Base-by-base conservation (phyloP, 192 early-diverging fungal genomes). In the Piromyces finnis region DNA sequence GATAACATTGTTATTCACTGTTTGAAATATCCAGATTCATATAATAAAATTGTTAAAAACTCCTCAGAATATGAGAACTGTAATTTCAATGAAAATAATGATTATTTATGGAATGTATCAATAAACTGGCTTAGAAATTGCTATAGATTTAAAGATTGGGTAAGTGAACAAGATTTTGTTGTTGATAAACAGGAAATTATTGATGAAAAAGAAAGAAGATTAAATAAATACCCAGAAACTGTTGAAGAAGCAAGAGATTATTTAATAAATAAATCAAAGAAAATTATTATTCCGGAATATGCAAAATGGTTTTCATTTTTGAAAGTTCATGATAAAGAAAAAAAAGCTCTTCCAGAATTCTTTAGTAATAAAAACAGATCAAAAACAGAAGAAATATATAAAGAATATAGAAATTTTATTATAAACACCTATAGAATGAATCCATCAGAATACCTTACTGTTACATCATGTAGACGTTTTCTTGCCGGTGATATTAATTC, bases 401-500 rank as follows among this genome's bases (percentile, higher is more conserved):
- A 93, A 84, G 96, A 90, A 81, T 95, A 95, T 84, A 92, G 98
- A 77, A 94, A 98, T 85, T 99, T 99, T 83, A 99, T 99, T 94
- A 88, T 99, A 86, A 96, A 97, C 84, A 94, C 94, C 14, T 97
- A 97, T 86, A 92, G 98, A 26, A 89, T 98, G 78, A 97, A 96
- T 82, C 96, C 98, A 11, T 85, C 88, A 18, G 96, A 99, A 85
- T 99, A 99, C 84, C 86, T 99, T 59, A 98, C 98, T 13, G 96
- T 99, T 16, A 99, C 98, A 7, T 97, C 98, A 4, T 98, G 96
- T 86, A 85, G 98, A 78, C 87, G 98, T 28, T 97, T 98, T 85
- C 86, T 99, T 82, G 96, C 96, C 0, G 98, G 98, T 29, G 98
- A 99, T 87, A 97, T 99, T 11, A 97, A 97, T 83, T 94, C 97